These are phyloP conservation scores for Fusarium papillatum DNA, from an alignment of 2,329 filamentous ascomycete genomes.

Conservation along the genomic window DNA sequence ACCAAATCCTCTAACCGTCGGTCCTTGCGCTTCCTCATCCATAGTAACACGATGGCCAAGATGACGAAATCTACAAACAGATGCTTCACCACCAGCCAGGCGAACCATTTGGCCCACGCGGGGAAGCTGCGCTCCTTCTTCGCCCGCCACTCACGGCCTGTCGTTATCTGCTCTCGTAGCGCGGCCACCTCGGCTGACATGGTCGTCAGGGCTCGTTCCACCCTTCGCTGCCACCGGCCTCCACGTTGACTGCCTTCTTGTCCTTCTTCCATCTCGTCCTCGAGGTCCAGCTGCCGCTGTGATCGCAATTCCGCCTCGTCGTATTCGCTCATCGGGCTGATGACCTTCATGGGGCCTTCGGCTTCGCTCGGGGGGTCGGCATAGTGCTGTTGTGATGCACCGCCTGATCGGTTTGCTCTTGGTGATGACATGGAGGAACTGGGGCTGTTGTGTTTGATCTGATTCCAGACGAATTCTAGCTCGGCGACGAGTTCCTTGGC, in stretches of 20 bases:
- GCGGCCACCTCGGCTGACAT: constrained; percentile 95
- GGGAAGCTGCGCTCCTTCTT: constrained; percentile 74
- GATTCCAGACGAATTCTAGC: constrained; percentile 99
- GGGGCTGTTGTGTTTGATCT: constrained; percentile 89
- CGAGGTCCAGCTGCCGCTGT: constrained; percentile 60
- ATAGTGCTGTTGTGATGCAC: constrained; percentile 57
- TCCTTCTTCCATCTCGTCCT: constrained; percentile 59
- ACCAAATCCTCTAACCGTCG: constrained; percentile 81
- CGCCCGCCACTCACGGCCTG: constrained; percentile 78
- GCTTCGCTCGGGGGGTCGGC: constrained; percentile 62
- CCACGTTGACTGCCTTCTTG: constrained; percentile 47
- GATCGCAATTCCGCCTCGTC: constrained; percentile 75
- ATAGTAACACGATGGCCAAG: constrained; percentile 75
- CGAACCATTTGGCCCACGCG: constrained; percentile 78
- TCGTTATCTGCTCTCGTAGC: constrained; percentile 89
- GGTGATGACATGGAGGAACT: constrained; percentile 71
- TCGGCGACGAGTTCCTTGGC: constrained; percentile 90
- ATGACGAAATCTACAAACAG: constrained; percentile 79
- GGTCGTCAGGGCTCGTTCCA: constrained; percentile 89
- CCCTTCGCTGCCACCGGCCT: constrained; percentile 81
- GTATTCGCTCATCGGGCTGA: constrained; percentile 89
- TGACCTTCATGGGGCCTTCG: constrained; percentile 74
- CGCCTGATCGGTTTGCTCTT: constrained; percentile 54
- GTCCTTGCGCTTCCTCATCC: constrained; percentile 80
- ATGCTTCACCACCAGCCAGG: constrained; percentile 81